Evolutionary conservation across 2,329 filamentous ascomycete species (phyloP).

Genomic region (Zasmidium citrigriseum): DNA sequence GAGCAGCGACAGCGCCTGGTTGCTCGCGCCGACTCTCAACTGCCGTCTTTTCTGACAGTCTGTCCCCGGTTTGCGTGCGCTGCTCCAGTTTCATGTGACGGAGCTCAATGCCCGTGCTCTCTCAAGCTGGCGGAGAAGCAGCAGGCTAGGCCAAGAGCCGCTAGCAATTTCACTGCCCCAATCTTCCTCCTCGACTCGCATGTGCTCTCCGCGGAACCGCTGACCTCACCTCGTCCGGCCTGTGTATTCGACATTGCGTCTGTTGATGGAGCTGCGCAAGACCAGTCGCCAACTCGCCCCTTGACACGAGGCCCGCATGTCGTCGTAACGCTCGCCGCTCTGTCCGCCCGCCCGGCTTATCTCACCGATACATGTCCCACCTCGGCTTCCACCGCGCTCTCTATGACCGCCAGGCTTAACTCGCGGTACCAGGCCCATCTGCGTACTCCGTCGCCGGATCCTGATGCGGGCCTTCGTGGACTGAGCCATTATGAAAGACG

Average conservation of each 20-base stretch:
- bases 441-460: slow-evolving; percentile 33
- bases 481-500: slow-evolving; percentile 65
- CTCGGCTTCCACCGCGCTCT: slow-evolving; percentile 16
- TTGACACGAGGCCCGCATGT: not conserved
- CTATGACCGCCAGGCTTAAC: slow-evolving; percentile 22
- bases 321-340: not conserved
- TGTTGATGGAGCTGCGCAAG: not conserved
- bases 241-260: not conserved
- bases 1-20: not conserved
- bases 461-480: slow-evolving; percentile 76
- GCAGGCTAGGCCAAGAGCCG: not conserved
- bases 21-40: not conserved
- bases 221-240: not conserved
- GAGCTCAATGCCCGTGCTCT: not conserved
- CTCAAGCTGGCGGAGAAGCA: not conserved
- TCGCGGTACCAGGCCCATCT: slow-evolving; percentile 29
- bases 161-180: not conserved
- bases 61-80: not conserved
- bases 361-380: slow-evolving; percentile 14
- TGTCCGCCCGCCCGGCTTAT: slow-evolving; percentile 1
- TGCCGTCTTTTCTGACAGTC: not conserved
- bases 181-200: not conserved
- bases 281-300: not conserved
- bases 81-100: not conserved
- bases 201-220: not conserved